Conservation (phyloP, 352 stramenopile genomes). For the Pythium chondricola region DNA sequence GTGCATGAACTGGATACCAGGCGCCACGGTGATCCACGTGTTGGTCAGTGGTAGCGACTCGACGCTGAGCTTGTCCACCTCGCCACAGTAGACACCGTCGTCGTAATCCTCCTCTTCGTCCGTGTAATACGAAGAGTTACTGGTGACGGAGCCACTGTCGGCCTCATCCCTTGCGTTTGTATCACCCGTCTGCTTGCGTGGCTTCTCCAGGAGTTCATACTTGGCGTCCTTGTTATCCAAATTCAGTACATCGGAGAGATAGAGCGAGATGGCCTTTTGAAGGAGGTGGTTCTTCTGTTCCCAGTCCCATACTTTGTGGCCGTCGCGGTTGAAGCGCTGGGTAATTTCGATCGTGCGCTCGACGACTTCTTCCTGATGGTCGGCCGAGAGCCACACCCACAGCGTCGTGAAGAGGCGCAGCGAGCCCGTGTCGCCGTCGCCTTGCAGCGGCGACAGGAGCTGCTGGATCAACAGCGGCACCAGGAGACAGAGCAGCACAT, state of each 20-base stretch:
- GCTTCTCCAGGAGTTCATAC: conserved; percentile 30
- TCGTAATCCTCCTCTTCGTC: conserved; percentile 16
- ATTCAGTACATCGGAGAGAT: conserved; percentile 22
- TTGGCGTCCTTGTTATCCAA: conserved; percentile 24
- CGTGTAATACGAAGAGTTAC: conserved; percentile 11
- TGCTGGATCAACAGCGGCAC: conserved; percentile 19
- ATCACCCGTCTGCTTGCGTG: conserved; percentile 5
- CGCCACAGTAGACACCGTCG: conserved; percentile 20
- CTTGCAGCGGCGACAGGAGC: conserved; percentile 1
- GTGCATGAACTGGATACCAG: conserved; percentile 29
- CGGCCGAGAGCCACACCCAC: not conserved
- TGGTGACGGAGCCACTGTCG: conserved; percentile 16
- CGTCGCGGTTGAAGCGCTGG: conserved; percentile 24
- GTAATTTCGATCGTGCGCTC: conserved; percentile 26
- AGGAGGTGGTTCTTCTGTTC: conserved; percentile 33
- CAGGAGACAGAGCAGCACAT: conserved; percentile 24
- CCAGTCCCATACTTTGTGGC: conserved; percentile 25
- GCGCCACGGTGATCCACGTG: conserved; percentile 31
- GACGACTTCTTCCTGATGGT: conserved; percentile 1
- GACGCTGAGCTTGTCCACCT: conserved; percentile 30
- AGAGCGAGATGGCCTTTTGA: conserved; percentile 30
- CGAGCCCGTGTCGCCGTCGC: conserved; percentile 1
- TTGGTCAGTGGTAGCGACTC: conserved; percentile 28
- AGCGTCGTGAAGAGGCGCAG: not conserved
- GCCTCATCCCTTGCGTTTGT: too few species aligned